Evolutionary conservation across 2,329 filamentous ascomycete genomes (phyloP), one percentile per base, ranked within the genome.

Genomic region (Pseudogymnoascus sp.): DNA sequence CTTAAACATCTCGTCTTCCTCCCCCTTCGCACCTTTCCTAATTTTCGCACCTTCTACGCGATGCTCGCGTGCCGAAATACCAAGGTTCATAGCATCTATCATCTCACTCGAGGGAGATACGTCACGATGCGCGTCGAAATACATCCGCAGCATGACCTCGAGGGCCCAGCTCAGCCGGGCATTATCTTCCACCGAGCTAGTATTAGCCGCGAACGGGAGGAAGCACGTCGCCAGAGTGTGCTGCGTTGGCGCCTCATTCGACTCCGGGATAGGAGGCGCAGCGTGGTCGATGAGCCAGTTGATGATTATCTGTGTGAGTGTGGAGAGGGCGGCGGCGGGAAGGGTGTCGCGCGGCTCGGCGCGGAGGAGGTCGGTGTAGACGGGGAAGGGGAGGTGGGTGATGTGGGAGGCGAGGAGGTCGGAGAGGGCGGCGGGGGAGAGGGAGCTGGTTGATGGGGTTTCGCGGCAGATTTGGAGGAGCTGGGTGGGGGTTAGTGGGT

Each of bases 141-240:
- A 72, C 8, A 82, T 68, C 2, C 80, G 73, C 14, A 85, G 66
- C 38, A 85, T 67, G 2, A 75, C 75, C 70, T 87, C 84, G 0
- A 85, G 72, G 36, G 84, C 67, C 28, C 87, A 73, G 3, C 80
- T 81, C 11, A 86, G 76, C 66, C 82, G 83, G 4, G 81, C 79
- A 67, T 87, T 86, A 49, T 86, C 84, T 1, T 75, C 72, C 1
- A 76, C 68, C 8, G 73, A 78, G 3, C 72, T 70, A 0, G 75
- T 79, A 28, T 76, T 80, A 0, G 84, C 82, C 1, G 80, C 71
- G 62, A 75, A 83, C 0, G 82, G 82, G 4, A 87, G 75, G 67
- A 79, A 86, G 64, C 78, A 78, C 39, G 70, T 66, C 64, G 84
- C 79, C 19, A 87, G 75, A 14, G 80, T 78, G 0, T 70, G 58